phyloP scores from a whole-genome alignment of 2,329 filamentous ascomycete species.

The Neoascochyta sp. region DNA sequence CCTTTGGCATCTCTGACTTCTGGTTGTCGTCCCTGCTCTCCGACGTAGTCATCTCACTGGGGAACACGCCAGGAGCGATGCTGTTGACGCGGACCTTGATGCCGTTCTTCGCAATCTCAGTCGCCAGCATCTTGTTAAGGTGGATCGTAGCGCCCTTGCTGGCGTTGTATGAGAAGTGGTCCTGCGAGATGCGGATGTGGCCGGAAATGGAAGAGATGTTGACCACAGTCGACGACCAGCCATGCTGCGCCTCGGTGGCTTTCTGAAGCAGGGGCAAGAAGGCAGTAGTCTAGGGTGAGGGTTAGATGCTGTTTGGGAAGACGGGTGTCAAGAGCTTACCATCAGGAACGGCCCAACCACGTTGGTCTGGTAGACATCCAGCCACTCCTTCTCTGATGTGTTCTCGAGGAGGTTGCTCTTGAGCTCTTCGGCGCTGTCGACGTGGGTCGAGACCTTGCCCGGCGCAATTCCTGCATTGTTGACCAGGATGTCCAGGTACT shows the following conservation, averaged over 20 bases:
- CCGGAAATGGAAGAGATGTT: conserved; percentile 48
- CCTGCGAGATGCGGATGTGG: conserved; percentile 45
- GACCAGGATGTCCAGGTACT: conserved; percentile 45
- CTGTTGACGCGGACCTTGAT: conserved; percentile 56
- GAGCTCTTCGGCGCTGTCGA: conserved; percentile 43
- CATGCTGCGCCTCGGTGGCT: conserved; percentile 40
- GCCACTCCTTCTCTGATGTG: conserved; percentile 46
- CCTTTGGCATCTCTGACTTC: conserved; percentile 54
- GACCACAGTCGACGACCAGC: conserved; percentile 45
- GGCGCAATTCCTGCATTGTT: conserved; percentile 49
- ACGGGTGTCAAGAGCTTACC: conserved; percentile 10
- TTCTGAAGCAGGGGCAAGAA: conserved; percentile 48
- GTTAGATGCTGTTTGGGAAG: not conserved
- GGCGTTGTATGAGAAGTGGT: conserved; percentile 49
- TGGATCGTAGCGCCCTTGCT: conserved; percentile 53
- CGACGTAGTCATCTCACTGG: conserved; percentile 56
- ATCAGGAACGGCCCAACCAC: conserved; percentile 49
- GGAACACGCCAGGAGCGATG: conserved; percentile 57
- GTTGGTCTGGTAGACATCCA: conserved; percentile 45
- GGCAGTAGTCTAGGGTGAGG: conserved; percentile 28
- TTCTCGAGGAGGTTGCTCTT: conserved; percentile 46
- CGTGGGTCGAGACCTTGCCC: conserved; percentile 37
- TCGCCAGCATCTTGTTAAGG: conserved; percentile 54
- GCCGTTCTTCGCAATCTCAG: conserved; percentile 50
- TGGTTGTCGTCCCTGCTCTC: conserved; percentile 49